phyloP scores from a whole-genome alignment of 192 early-diverging fungal genomes.

The Rhizoclosmatium globosum region DNA sequence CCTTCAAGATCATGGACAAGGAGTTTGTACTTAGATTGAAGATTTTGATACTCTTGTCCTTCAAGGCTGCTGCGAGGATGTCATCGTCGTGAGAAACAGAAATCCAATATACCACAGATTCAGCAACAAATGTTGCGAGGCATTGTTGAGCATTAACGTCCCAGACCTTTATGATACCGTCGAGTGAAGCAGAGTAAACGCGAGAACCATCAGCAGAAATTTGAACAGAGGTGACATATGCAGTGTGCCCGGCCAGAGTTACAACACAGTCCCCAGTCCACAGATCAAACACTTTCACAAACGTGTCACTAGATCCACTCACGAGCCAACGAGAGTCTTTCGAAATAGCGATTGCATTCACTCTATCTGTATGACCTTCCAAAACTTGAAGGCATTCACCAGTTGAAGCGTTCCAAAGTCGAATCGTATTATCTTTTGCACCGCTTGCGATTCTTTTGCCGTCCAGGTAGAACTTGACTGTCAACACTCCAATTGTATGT shows the following conservation, averaged over 20 bases:
- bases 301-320: slow-evolving; percentile 13
- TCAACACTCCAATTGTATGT: background rate
- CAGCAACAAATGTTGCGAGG: background rate
- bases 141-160: slow-evolving; percentile 22
- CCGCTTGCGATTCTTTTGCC: background rate
- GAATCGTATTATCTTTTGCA: slow-evolving; percentile 23
- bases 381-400: background rate
- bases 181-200: slow-evolving; percentile 25
- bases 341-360: slow-evolving; percentile 10
- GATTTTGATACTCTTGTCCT: slow-evolving; percentile 9
- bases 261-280: slow-evolving; percentile 9
- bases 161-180: slow-evolving; percentile 34
- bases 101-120: background rate
- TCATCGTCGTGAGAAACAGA: background rate
- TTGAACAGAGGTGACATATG: slow-evolving; percentile 25
- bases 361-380: slow-evolving; percentile 6
- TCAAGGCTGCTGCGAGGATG: background rate
- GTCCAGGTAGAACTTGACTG: background rate
- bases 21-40: slow-evolving; percentile 37
- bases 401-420: slow-evolving; percentile 54
- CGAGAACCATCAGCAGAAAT: slow-evolving; percentile 21
- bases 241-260: slow-evolving; percentile 32
- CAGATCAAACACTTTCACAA: slow-evolving; percentile 31
- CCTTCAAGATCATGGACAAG: slow-evolving; percentile 12
- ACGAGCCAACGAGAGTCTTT: slow-evolving; percentile 11